Evolutionary conservation across 2,329 filamentous ascomycete genomes (phyloP).

Genomic region (Penicillium italicum): DNA sequence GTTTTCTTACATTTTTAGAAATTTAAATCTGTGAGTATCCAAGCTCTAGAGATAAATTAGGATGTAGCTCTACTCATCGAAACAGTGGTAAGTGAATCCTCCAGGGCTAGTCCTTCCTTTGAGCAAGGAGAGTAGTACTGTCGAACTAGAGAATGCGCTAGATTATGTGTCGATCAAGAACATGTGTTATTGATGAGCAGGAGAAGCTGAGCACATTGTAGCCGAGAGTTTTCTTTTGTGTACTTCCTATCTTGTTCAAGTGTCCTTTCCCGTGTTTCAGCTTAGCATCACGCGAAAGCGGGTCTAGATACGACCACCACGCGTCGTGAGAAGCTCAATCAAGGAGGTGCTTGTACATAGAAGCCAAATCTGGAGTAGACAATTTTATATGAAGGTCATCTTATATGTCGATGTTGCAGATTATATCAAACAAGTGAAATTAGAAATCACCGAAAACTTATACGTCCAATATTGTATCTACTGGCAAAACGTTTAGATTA

Average conservation of each 20-base stretch:
- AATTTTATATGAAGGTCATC: neutral
- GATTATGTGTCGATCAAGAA: neutral
- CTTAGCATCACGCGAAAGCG: slow-evolving; percentile 2
- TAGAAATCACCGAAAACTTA: neutral
- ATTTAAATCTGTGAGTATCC: neutral
- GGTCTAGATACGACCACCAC: neutral
- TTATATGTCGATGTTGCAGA: neutral
- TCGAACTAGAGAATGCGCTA: neutral
- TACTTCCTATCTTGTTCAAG: neutral
- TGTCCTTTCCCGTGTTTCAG: neutral
- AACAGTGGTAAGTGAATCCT: neutral
- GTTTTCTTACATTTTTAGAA: neutral
- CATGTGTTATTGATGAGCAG: neutral
- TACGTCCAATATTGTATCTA: neutral
- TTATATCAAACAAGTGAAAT: neutral
- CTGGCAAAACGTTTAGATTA: neutral
- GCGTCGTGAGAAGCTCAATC: neutral
- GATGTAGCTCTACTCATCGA: neutral
- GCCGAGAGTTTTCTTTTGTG: neutral
- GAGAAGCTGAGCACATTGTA: neutral
- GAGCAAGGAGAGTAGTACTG: neutral
- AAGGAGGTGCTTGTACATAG: neutral
- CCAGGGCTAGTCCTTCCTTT: neutral
- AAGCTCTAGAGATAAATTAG: neutral
- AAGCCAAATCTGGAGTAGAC: neutral